These are phyloP conservation scores for Psilocybe subaeruginosa DNA, from an alignment of 768 basidiomycete species.

Conservation along the genomic window DNA sequence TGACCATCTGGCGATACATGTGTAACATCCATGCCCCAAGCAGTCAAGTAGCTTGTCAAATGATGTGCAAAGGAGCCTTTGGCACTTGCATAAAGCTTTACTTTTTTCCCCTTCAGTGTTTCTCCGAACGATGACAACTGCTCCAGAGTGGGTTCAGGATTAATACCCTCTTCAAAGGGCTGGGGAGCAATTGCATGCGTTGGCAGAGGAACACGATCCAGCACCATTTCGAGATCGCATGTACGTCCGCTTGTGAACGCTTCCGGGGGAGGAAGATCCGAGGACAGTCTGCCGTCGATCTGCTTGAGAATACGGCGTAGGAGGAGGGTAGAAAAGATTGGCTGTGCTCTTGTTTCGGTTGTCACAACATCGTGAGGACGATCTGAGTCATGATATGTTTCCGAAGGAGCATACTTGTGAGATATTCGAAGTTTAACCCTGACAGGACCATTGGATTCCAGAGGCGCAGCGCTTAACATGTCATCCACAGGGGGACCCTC, in stretches of 20 bases:
- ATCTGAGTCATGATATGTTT: conserved; percentile 23
- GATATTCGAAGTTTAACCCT: conserved; percentile 50
- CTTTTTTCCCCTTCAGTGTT: conserved; percentile 80
- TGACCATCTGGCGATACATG: conserved; percentile 71
- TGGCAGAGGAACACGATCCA: conserved; percentile 62
- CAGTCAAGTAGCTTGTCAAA: conserved; percentile 88
- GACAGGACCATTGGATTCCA: conserved; percentile 37
- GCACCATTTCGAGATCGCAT: conserved; percentile 66
- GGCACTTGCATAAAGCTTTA: conserved; percentile 83
- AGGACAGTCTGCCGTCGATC: conserved; percentile 52
- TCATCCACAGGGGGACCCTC: conserved; percentile 23
- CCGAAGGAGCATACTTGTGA: conserved; percentile 43
- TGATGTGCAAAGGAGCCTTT: conserved; percentile 90
- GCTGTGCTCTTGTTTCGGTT: conserved; percentile 43
- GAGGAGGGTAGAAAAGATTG: conserved; percentile 49
- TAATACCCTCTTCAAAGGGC: conserved; percentile 51
- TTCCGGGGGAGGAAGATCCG: conserved; percentile 47
- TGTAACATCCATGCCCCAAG: conserved; percentile 94
- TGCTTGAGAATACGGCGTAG: conserved; percentile 64
- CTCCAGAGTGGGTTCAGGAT: conserved; percentile 78
- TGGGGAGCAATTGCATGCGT: conserved; percentile 40
- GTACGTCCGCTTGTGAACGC: conserved; percentile 49
- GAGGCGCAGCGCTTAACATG: conserved; percentile 22
- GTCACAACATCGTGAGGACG: conserved; percentile 21
- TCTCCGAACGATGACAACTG: conserved; percentile 83